Evolutionary conservation across 2,329 filamentous ascomycete genomes (phyloP).

Genomic region (Thielaviopsis punctulata): DNA sequence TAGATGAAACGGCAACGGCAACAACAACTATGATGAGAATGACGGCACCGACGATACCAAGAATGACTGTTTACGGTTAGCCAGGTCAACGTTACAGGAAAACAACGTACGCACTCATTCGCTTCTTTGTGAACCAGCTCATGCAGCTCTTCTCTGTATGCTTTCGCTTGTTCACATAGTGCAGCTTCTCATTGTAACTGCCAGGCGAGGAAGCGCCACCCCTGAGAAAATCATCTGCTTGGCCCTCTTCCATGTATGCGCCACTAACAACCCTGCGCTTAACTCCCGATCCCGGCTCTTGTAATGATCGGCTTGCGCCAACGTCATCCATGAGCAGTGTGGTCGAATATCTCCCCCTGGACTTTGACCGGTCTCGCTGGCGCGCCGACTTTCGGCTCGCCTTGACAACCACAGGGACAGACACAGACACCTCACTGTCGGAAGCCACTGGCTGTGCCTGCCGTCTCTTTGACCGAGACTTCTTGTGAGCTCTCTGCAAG

Average conservation of each 20-base stretch:
- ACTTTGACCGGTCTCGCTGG: background rate
- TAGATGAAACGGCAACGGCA: conserved; percentile 48
- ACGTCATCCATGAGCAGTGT: conserved; percentile 7
- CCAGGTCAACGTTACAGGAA: background rate
- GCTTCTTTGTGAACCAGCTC: conserved; percentile 24
- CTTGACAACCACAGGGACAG: background rate
- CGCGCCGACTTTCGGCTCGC: background rate
- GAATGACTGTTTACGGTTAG: conserved; percentile 29
- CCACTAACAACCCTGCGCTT: conserved; percentile 53
- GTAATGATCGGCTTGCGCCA: conserved; percentile 15
- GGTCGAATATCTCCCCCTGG: conserved; percentile 2
- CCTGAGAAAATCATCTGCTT: conserved; percentile 22
- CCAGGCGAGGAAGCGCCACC: conserved; percentile 30
- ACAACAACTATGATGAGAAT: conserved; percentile 50
- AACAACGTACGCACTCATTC: conserved; percentile 25
- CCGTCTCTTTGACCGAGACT: background rate
- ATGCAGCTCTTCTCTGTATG: conserved; percentile 30
- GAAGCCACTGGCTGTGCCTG: background rate
- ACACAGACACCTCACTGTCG: background rate
- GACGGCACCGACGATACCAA: conserved; percentile 33
- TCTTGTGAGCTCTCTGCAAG: background rate
- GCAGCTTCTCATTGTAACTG: conserved; percentile 28
- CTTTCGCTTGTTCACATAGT: conserved; percentile 24
- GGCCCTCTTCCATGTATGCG: conserved; percentile 50
- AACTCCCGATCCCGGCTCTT: conserved; percentile 19